Evolutionary conservation across 352 stramenopile species (phyloP).

Genomic region (Phytophthora constricta): DNA sequence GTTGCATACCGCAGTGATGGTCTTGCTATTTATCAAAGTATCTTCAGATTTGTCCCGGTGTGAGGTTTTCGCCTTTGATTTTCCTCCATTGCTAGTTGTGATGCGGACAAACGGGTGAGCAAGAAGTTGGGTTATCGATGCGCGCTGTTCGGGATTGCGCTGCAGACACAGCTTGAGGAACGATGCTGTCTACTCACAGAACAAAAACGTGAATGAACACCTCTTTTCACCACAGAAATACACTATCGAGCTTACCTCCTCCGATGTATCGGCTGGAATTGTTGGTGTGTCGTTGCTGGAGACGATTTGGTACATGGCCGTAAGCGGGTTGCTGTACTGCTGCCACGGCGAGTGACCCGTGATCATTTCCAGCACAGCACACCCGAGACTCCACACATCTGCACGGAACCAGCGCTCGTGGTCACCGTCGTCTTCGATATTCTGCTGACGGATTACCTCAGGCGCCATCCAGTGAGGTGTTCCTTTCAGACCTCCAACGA

Average conservation of each 20-base stretch:
- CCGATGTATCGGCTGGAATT: constrained; percentile 58
- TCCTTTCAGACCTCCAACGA: constrained; percentile 85
- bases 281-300: constrained; percentile 68
- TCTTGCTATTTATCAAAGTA: neutral
- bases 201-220: neutral
- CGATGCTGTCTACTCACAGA: constrained; percentile 46
- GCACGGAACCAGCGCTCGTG: constrained; percentile 86
- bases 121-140: constrained; percentile 90
- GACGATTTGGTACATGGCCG: constrained; percentile 92
- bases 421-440: constrained; percentile 14
- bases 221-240: neutral
- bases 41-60: constrained; percentile 11
- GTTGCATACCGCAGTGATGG: constrained; percentile 12
- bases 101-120: constrained; percentile 87
- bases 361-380: constrained; percentile 93
- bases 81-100: neutral
- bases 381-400: constrained; percentile 94
- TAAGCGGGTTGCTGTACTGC: constrained; percentile 89
- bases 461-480: constrained; percentile 94
- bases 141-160: constrained; percentile 74
- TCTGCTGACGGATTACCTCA: constrained; percentile 73
- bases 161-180: constrained; percentile 75
- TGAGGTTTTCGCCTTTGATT: constrained; percentile 17
- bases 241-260: constrained; percentile 47
- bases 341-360: constrained; percentile 90